Evolutionary conservation across 768 basidiomycete genomes (phyloP).

Genomic region (Podaxis rugospora): DNA sequence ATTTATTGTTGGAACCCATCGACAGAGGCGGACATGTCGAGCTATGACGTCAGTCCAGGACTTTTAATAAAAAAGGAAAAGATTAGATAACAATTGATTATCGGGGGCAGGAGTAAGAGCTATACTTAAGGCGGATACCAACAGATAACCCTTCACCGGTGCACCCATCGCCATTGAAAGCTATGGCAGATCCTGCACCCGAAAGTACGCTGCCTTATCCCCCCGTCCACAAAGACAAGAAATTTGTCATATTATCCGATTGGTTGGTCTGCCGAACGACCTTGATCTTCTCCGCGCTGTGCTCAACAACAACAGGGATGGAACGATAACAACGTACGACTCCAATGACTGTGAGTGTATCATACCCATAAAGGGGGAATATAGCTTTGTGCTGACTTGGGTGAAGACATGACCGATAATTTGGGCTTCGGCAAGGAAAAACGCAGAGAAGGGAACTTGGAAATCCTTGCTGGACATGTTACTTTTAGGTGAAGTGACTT

Average conservation of each 20-base stretch:
- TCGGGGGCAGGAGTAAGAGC: background rate
- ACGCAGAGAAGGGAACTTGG: conserved; percentile 69
- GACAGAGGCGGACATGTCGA: too few relatives aligned
- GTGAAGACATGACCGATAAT: conserved; percentile 80
- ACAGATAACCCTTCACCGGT: background rate
- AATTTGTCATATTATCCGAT: conserved; percentile 85
- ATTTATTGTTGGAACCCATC: background rate
- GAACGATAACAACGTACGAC: conserved; percentile 90
- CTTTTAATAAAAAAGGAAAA: background rate
- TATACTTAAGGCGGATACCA: background rate
- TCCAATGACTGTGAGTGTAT: conserved; percentile 79
- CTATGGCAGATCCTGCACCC: conserved; percentile 33
- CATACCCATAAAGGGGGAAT: background rate
- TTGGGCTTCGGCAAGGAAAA: conserved; percentile 79
- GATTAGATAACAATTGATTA: background rate
- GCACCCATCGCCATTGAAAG: conserved; percentile 1
- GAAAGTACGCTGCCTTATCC: conserved; percentile 78
- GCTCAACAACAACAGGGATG: conserved; percentile 54
- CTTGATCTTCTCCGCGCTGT: conserved; percentile 1
- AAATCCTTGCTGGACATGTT: conserved; percentile 59
- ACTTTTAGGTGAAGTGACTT: conserved; percentile 57
- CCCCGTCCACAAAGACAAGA: conserved; percentile 72
- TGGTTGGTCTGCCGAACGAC: conserved; percentile 55
- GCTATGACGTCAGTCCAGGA: background rate
- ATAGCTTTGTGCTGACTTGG: background rate